Evolutionary conservation across 768 basidiomycete genomes (phyloP), one percentile per base, ranked within the genome.

Genomic region (Panellus pusillus): DNA sequence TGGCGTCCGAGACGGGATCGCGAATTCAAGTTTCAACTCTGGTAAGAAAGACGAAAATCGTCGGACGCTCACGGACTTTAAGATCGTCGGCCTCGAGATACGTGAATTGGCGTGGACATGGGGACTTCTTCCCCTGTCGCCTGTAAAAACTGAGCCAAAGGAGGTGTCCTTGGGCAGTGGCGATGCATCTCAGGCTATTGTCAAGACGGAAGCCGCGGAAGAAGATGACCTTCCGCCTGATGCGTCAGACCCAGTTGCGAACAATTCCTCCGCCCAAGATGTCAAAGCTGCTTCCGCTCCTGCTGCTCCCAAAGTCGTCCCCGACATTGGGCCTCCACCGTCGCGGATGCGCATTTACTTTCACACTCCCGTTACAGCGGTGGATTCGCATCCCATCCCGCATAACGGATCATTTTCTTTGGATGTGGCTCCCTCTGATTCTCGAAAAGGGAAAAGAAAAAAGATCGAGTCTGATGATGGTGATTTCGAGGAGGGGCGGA

Each of bases 1-100:
- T 66, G 73, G 73, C 52, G 65, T 75, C 42, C 77, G 81, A 66
- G 84, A 89, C 67, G 75, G 76, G 38, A 60, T 74, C 17, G 63
- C 73, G 61, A 68, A 72, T 48, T 74, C 77, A 45, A 78, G 69
- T 61, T 70, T 76, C 63, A 70, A 70, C 44, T 66, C 72, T 65
- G 84, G 86, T 79, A 91, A 91, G 80, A 89, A 87, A 71, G 89
- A 91, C 66, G 91, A 93, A 70, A 88, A 89, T 67, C 83, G 87
- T 65, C 84, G 92, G 64, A 97, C 95, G 28, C 84, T 99, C 62
- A 98, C 94, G 35, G 96, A 98, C 74, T 99, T 99, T 82, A 92
- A 96, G 74, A 93, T 99, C 68, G 78, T 95, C 65, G 94, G 90
- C 24, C 78, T 98, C 62, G 85, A 91, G 67, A 88, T 97, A 61